Conservation (phyloP, 140 eudicot species). For the Stevia rebaudiana region DNA sequence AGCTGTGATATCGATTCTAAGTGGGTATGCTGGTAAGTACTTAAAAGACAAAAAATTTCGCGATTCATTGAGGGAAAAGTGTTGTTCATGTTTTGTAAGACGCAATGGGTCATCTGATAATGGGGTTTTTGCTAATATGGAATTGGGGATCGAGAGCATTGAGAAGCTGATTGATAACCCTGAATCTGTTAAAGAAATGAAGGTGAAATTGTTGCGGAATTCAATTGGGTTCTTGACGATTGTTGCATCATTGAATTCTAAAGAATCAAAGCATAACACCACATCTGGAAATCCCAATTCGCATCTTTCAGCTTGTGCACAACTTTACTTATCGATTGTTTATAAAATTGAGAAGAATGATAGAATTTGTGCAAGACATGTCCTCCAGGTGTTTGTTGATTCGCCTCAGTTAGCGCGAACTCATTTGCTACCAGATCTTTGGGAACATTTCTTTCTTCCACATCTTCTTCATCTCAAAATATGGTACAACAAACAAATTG, state of each 20-base stretch:
- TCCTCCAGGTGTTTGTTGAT: conserved; percentile 56
- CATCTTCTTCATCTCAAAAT: conserved; percentile 71
- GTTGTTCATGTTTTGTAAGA: conserved; percentile 39
- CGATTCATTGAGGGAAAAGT: conserved; percentile 32
- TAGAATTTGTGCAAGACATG: conserved; percentile 50
- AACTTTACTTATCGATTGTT: conserved; percentile 60
- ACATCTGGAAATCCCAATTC: conserved; percentile 47
- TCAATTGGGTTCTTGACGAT: conserved; percentile 50
- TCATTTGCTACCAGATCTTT: conserved; percentile 69
- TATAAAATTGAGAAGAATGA: conserved; percentile 66
- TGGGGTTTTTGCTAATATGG: conserved; percentile 40
- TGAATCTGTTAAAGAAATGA: conserved; percentile 41
- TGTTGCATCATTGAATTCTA: conserved; percentile 45
- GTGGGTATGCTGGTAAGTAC: conserved; percentile 57
- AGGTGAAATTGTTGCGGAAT: conserved; percentile 35
- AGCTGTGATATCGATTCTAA: conserved; percentile 60
- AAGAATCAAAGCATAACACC: conserved; percentile 34
- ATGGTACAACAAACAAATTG: conserved; percentile 51
- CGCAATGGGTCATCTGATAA: conserved; percentile 33
- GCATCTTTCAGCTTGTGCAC: conserved; percentile 63
- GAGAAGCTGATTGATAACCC: conserved; percentile 51
- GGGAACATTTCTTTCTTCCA: conserved; percentile 84
- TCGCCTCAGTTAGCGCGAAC: conserved; percentile 60
- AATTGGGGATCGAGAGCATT: conserved; percentile 57
- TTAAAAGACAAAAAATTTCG: conserved; percentile 41